Evolutionary conservation across 2,329 filamentous ascomycete genomes (phyloP), one percentile per base, ranked within the genome.

Genomic region (Trichocomaceae sp.): DNA sequence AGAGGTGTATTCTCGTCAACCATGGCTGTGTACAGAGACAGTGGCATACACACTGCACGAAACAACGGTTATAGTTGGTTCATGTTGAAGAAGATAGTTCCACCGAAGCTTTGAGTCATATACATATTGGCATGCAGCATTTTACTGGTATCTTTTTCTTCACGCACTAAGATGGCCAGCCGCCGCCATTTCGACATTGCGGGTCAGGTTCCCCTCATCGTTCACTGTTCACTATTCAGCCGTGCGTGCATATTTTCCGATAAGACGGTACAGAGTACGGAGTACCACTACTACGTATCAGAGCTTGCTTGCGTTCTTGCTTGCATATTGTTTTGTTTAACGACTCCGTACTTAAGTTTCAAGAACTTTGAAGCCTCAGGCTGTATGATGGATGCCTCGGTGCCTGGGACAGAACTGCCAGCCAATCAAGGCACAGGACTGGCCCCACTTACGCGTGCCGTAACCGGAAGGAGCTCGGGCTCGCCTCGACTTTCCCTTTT

Each of bases 1-100:
- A 56, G n/a, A 46, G 54, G 54, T 4, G 58, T 44, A n/a, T 61
- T 56, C 31, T 67, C 63, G 23, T 63, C 61, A 33, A 23, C 26
- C 44, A 42, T 19, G 31, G 26, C 9, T 26, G n/a, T 5, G 10
- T 20, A 35, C 44, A 29, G 29, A 47, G 31, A 37, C 19, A 17
- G 42, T 26, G 15, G 8, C 31, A 35, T n/a, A 20, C 23, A 17
- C 23, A n/a, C 22, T 46, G 26, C 23, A 44, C 39, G 29, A 44
- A 45, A 26, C 2, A 6, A 4, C 8, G 35, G 15, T 17, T 17
- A 19, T 12, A 9, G 39, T 12, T 17, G 39, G 7, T 42, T 42
- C 72, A 41, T 33, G 15, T 9, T 13, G 2, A 19, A 26, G 22
- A 26, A 45, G 44, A 31, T 3, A 31, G n/a, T n/a, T n/a, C n/a